phyloP scores from a whole-genome alignment of 345 rosid species.

The Eucalyptus guilfoylei region DNA sequence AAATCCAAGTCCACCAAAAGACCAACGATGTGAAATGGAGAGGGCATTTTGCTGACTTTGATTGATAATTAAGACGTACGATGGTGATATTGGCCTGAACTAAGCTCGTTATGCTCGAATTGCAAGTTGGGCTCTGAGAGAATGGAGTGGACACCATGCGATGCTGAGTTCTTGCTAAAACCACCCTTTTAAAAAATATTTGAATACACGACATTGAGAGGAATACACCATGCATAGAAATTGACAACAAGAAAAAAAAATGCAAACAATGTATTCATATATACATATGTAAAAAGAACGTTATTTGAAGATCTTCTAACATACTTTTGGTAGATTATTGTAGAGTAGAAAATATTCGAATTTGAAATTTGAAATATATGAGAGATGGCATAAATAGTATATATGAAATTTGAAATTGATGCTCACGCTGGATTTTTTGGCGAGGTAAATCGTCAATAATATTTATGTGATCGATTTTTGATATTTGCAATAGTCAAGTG shows the following conservation, averaged over 20 bases:
- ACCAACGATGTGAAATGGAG: neutral
- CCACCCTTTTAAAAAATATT: neutral
- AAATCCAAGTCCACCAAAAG: neutral
- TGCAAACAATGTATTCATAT: neutral
- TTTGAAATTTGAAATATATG: no score
- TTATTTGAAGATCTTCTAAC: neutral
- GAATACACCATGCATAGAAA: neutral
- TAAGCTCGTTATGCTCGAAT: neutral
- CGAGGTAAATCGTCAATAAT: accelerated
- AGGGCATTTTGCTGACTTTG: neutral
- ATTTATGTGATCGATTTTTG: no score
- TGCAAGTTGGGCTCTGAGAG: neutral
- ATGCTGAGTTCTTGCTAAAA: neutral
- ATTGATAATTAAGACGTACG: neutral
- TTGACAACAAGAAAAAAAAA: neutral
- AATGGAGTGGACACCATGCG: no score
- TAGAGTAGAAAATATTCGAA: accelerated
- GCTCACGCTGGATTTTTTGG: accelerated
- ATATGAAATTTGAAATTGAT: no score
- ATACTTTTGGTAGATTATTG: no score
- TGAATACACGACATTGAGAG: no score
- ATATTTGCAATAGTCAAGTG: no score
- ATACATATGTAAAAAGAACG: neutral
- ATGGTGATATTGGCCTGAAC: neutral
- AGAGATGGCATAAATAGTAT: no score